Percentiles rank a stretch among this genome's conserved stretches.
Conservation (phyloP, 306 rosid genomes). For the Ormosia semicastrata region DNA sequence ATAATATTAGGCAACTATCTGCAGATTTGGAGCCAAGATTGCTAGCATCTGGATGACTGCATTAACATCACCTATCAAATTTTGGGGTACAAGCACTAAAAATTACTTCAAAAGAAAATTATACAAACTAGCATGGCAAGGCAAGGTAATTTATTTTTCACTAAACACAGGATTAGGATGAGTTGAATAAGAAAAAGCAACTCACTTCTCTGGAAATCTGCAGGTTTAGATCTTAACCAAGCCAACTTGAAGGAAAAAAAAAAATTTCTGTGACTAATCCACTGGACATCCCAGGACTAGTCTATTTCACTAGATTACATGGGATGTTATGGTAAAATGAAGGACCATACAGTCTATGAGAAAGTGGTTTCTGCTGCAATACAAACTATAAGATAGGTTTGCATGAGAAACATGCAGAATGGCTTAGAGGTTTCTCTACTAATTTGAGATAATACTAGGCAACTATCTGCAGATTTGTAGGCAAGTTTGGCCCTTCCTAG, state of each 20-base stretch:
- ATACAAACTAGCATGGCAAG: background rate
- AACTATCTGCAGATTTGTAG: background rate
- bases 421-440: background rate
- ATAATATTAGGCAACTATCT: background rate
- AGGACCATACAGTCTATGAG: background rate
- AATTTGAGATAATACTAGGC: background rate
- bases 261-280: background rate
- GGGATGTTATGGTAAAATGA: background rate
- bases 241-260: background rate
- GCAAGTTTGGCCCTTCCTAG: background rate
- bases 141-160: background rate
- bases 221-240: background rate
- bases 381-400: background rate
- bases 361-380: background rate
- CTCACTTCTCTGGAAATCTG: background rate
- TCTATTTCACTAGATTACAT: background rate
- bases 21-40: background rate
- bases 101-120: background rate
- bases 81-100: background rate
- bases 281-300: background rate
- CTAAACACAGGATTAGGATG: background rate
- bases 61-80: background rate
- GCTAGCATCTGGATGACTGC: background rate
- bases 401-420: background rate
- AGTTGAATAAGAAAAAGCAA: background rate